phyloP scores from a whole-genome alignment of 2,329 filamentous ascomycete genomes.

The Trichoderma atrobrunneum region DNA sequence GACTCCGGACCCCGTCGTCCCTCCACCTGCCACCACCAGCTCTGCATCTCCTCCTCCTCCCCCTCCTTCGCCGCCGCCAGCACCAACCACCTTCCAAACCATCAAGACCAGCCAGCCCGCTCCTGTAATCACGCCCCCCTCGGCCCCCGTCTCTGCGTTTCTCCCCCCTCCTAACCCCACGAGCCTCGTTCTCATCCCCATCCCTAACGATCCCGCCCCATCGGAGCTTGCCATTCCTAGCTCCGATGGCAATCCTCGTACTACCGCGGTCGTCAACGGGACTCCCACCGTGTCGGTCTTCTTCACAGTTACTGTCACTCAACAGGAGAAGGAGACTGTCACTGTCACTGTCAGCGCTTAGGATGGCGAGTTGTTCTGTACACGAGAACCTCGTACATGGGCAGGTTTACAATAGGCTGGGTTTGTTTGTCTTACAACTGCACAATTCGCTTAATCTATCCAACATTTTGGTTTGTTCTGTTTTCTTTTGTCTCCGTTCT shows the following conservation, averaged over 20 bases:
- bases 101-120: background rate
- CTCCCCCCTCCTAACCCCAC: conserved; percentile 22
- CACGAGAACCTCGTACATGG: background rate
- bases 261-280: conserved; percentile 29
- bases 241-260: conserved; percentile 7
- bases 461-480: background rate
- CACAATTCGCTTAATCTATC: background rate
- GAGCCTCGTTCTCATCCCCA: conserved; percentile 30
- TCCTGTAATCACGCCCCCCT: background rate
- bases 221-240: conserved; percentile 8
- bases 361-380: background rate
- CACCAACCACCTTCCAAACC: conserved; percentile 21
- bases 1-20: background rate
- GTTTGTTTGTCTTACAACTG: background rate
- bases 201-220: conserved; percentile 23
- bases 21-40: conserved; percentile 20
- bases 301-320: conserved; percentile 38
- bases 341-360: conserved; percentile 28
- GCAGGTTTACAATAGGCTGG: background rate
- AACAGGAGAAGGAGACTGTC: conserved; percentile 32
- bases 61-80: conserved; percentile 8
- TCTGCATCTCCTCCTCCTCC: background rate
- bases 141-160: background rate
- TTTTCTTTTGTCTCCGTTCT: background rate
- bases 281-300: conserved; percentile 37